phyloP scores from a whole-genome alignment of 352 stramenopile species.

The Phytophthora aleatoria region DNA sequence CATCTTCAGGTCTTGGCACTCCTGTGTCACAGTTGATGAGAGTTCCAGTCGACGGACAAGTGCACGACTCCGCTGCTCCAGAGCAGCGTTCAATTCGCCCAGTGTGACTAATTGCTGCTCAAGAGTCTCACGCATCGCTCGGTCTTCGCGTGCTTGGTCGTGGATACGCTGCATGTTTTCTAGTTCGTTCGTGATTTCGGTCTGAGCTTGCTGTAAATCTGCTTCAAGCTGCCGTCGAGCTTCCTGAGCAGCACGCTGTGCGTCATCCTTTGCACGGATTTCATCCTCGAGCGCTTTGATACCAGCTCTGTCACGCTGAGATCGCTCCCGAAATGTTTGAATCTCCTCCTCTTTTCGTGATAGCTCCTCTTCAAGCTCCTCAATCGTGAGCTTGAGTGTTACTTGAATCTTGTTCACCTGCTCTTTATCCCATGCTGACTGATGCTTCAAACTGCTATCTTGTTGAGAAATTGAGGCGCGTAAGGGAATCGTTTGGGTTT shows the following conservation, averaged over 20 bases:
- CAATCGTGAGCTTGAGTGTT: constrained; percentile 72
- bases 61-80: constrained; percentile 74
- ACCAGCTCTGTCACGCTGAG: constrained; percentile 55
- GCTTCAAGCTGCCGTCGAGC: constrained; percentile 53
- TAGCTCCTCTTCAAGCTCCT: constrained; percentile 83
- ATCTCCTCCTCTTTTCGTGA: constrained; percentile 67
- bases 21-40: constrained; percentile 42
- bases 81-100: constrained; percentile 73
- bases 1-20: constrained; percentile 68
- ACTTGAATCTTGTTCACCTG: constrained; percentile 73
- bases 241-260: constrained; percentile 35
- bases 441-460: constrained; percentile 16
- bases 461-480: constrained; percentile 10
- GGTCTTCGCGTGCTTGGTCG: constrained; percentile 56
- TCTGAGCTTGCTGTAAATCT: constrained; percentile 59
- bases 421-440: constrained; percentile 71
- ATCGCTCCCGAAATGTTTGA: constrained; percentile 47
- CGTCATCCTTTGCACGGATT: constrained; percentile 46
- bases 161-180: constrained; percentile 54
- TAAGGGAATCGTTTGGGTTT: constrained; percentile 5
- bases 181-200: constrained; percentile 56
- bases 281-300: constrained; percentile 66
- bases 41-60: constrained; percentile 73
- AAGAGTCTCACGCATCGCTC: constrained; percentile 52
- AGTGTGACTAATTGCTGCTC: constrained; percentile 74